Evolutionary conservation across 257 asterid species (phyloP), one percentile per base, ranked within the genome.

Genomic region (Lantana camara): DNA sequence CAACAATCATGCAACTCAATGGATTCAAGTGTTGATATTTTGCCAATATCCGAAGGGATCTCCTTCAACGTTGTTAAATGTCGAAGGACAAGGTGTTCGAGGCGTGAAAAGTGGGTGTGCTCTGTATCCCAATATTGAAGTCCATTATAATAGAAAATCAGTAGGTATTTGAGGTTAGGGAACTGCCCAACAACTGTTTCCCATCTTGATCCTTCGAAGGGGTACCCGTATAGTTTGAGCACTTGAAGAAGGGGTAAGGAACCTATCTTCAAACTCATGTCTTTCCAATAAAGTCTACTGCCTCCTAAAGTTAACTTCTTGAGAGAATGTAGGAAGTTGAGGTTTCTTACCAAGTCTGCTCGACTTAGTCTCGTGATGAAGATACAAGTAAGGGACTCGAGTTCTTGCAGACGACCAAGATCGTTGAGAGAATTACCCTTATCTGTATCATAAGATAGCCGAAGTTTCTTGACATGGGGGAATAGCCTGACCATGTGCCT

Each of bases 221-320:
- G 3, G 0, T 12, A 1, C 0, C 0, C 0, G 0, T 0, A 0
- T 12, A 49, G 8, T 3, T 1, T 64, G 60, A 64, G 69, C 20
- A 6, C 24, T 38, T 50, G 48, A 24, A 64, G 69, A 21, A 20
- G 37, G 19, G 69, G 60, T 4, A 64, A 12, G n/a, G 70, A 51
- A 14, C 53, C 60, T 35, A 64, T 40, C 14, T 10, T 37, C 1
- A 41, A 20, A 6, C 6, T 22, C 1, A 50, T 27, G 20, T 35
- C 49, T 12, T 49, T 38, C 69, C 69, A 63, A 0, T 14, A 23
- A 15, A 63, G 14, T 2, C 8, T 0, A 7, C 54, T 1, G 24
- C 24, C 23, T 0, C 0, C 0, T 1, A 13, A 35, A 4, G 14
- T 8, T 44, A 9, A 24, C 16, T 45, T 7, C 55, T 8, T 32